Percentiles rank a stretch among this genome's conserved stretches.
Conservation (phyloP, 1,284 basidiomycete genomes). For the Rhizoctonia solani region DNA sequence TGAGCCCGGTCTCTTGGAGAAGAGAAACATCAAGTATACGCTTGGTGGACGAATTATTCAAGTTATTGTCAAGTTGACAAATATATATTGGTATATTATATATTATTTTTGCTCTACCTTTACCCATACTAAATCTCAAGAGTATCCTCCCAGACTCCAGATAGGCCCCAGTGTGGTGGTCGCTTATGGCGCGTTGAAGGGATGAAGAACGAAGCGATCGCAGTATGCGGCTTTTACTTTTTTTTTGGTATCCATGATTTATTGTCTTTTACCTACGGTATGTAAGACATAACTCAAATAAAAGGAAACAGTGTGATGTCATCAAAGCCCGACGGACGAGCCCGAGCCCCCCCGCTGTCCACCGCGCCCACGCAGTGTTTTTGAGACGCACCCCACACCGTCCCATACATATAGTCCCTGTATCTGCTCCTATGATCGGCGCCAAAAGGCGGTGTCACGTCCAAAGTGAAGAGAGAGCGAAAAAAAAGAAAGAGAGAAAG, state of each 20-base stretch:
- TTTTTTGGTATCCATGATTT: too few species aligned
- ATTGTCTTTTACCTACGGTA: too few species aligned
- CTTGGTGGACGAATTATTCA: conserved; percentile 47
- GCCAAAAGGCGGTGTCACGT: too few species aligned
- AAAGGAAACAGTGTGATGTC: too few species aligned
- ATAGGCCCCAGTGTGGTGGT: conserved; percentile 46
- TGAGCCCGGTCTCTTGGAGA: conserved; percentile 35
- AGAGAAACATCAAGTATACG: conserved; percentile 38
- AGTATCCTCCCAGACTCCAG: conserved; percentile 47
- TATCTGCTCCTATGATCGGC: too few species aligned
- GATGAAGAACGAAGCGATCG: conserved; percentile 54
- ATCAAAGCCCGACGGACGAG: conserved; percentile 15
- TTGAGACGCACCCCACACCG: too few species aligned
- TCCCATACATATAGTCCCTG: too few species aligned
- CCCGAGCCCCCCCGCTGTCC: conserved; percentile 7
- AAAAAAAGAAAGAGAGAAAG: too few species aligned
- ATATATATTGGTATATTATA: conserved; percentile 45
- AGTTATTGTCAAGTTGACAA: conserved; percentile 57
- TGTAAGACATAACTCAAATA: too few species aligned
- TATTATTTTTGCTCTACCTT: neutral
- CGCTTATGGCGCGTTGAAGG: conserved; percentile 49
- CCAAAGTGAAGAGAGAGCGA: too few species aligned
- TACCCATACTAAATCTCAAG: neutral
- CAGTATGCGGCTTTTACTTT: conserved; percentile 51
- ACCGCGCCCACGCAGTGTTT: neutral